Base-by-base conservation (phyloP, 2,329 filamentous ascomycete genomes). In the Sarocladium oryzae region DNA sequence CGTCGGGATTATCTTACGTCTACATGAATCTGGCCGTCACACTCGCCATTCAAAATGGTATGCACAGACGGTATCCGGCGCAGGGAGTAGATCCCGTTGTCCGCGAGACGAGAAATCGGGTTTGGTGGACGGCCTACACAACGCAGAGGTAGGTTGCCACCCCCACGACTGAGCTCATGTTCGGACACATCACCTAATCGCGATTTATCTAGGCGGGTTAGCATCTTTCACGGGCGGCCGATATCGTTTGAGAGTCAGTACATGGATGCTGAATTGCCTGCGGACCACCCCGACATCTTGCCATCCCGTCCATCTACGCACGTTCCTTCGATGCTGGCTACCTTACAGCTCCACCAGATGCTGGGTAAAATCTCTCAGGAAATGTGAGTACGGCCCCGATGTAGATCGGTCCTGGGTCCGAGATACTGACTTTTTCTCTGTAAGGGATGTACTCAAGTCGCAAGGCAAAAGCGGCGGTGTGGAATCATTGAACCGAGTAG, bases 21-120 rank as follows among this genome's bases (percentile, higher is more conserved):
- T 82, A 82, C 55, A 68, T 80, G 43, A 77, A 76, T 6, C 60
- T 82, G 11, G 75, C 76, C 2, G 65, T 81, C 37, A 79, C 78
- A 53, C 65, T 82, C 53, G 78, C 77, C 2, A 79, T 81, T 13
- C 77, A 81, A 54, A 81, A 81, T 57, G 78, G 78, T 9, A 79
- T 82, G 77, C 78, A 82, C 56, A 68, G 78, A 46, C 73, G 68
- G 51, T 76, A 74, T 52, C 64, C 70, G 1, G 74, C 72, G 2
- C 69, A 72, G 48, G 72, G 68, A 0, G 65, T 79, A 10, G 72
- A 75, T 26, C 63, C 71, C 10, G 67, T 68, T 26, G 71, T 76
- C 54, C 66, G 75, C 13, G 77, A 81, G 64, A 73, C 71, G 2
- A 68, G 77, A 16, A 79, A 78, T 57, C 69, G 77, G 2, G 74